A percentile compares a stretch with the other conserved stretches of the same genome.
Evolutionary conservation across 805 yeast genomes (phyloP).

Genomic region (Saccharomyces jurei): DNA sequence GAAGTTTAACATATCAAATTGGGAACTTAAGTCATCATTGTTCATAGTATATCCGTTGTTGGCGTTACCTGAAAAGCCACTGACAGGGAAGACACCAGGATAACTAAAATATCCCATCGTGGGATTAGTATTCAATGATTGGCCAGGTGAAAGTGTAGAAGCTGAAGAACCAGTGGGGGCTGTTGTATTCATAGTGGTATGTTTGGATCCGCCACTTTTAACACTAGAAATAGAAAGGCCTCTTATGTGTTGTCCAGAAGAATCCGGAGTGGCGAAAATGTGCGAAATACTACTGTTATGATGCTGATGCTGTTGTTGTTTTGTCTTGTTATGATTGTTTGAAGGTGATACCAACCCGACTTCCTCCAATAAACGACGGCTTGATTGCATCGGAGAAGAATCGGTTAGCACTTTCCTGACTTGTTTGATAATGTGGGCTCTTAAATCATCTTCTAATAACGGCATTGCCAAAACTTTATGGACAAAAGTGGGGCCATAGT

Average conservation of each 20-base stretch:
- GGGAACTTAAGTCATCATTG: constrained; percentile 23
- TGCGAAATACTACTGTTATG: constrained; percentile 21
- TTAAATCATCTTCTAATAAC: constrained; percentile 46
- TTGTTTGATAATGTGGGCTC: constrained; percentile 50
- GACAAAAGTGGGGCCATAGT: constrained; percentile 68
- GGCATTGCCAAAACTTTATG: constrained; percentile 75
- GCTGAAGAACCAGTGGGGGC: constrained; percentile 8
- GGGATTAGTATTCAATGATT: not conserved
- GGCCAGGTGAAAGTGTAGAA: constrained; percentile 5
- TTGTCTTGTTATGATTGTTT: not conserved
- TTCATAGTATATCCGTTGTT: constrained; percentile 9
- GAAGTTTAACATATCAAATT: constrained; percentile 24
- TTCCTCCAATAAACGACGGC: constrained; percentile 84
- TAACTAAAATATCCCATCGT: constrained; percentile 18
- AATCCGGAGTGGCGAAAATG: constrained; percentile 14
- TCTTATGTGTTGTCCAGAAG: constrained; percentile 17
- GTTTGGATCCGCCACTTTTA: constrained; percentile 26
- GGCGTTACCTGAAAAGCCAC: constrained; percentile 1
- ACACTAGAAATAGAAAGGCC: constrained; percentile 27
- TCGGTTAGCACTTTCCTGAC: constrained; percentile 58
- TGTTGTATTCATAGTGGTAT: constrained; percentile 9
- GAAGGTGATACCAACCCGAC: constrained; percentile 50
- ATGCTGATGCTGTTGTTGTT: constrained; percentile 11
- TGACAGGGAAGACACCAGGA: constrained; percentile 28
- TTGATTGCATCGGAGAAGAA: constrained; percentile 57